Conservation (phyloP, 2,329 filamentous ascomycete species). For the Pseudopithomyces maydicus region DNA sequence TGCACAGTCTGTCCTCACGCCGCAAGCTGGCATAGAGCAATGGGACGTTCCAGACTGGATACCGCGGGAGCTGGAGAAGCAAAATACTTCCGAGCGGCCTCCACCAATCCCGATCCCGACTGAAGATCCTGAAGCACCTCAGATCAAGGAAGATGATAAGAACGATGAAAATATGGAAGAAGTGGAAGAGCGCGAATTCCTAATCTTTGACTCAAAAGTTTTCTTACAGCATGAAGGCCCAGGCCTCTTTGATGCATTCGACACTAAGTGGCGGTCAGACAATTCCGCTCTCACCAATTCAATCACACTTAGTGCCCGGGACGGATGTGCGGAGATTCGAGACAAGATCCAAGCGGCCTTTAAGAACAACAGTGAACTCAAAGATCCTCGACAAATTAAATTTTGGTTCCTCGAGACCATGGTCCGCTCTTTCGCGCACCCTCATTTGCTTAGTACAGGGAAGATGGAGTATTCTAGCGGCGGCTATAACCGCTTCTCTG, state of each 20-base stretch:
- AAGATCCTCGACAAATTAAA: conserved; percentile 46
- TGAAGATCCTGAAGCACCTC: conserved; percentile 7
- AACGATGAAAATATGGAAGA: conserved; percentile 6
- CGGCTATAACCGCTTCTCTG: conserved; percentile 30
- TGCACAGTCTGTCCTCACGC: conserved; percentile 43
- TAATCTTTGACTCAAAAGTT: conserved; percentile 38
- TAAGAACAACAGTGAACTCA: conserved; percentile 27
- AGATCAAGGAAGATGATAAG: conserved; percentile 11
- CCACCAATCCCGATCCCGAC: conserved; percentile 17
- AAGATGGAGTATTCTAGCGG: conserved; percentile 41
- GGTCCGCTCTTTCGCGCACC: conserved; percentile 34
- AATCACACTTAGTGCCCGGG: conserved; percentile 28
- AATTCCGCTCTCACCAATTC: conserved; percentile 21
- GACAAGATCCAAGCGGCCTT: conserved; percentile 28
- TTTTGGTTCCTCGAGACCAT: conserved; percentile 47
- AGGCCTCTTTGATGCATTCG: conserved; percentile 42
- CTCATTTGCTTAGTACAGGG: conserved; percentile 35
- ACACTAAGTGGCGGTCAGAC: conserved; percentile 25
- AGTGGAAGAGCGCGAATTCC: conserved; percentile 27
- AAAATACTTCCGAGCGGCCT: conserved; percentile 18
- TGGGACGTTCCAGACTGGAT: conserved; percentile 55
- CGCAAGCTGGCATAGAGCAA: conserved; percentile 49
- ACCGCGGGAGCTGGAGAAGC: conserved; percentile 30
- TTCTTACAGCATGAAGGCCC: conserved; percentile 45
- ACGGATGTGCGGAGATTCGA: conserved; percentile 35